Conservation (phyloP, 441 rosid genomes). For the Pelargonium australe region DNA sequence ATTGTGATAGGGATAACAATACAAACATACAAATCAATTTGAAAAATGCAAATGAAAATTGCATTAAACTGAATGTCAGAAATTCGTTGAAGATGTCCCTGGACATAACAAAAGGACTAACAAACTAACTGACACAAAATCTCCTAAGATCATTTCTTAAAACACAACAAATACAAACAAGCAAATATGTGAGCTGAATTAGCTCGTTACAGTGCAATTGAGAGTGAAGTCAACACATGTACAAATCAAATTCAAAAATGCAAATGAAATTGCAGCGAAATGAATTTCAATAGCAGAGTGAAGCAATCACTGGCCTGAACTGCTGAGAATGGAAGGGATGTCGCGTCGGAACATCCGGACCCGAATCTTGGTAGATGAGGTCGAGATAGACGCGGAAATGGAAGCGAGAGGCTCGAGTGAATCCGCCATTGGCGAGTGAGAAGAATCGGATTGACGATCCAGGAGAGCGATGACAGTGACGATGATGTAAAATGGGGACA, state of each 20-base stretch:
- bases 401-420: slow-evolving; percentile 50
- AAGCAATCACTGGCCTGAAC: slow-evolving; percentile 35
- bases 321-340: slow-evolving; percentile 43
- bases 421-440: slow-evolving; percentile 36
- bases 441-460: slow-evolving; percentile 23
- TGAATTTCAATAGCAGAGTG: not conserved
- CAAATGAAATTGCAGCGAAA: not conserved
- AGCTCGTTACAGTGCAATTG: not conserved
- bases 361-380: slow-evolving; percentile 56
- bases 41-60: not conserved
- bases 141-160: not conserved
- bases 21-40: no score
- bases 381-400: slow-evolving; percentile 47
- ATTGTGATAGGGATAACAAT: no score
- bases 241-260: slow-evolving; percentile 5
- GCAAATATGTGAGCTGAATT: not conserved
- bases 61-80: no score
- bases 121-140: not conserved
- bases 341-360: slow-evolving; percentile 64
- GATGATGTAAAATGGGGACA: not conserved
- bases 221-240: not conserved
- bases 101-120: not conserved
- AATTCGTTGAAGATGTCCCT: no score
- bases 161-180: not conserved
- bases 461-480: not conserved